Evolutionary conservation across 139 green algal genomes (phyloP), one percentile per base, ranked within the genome.

Genomic region (Volvox africanus): DNA sequence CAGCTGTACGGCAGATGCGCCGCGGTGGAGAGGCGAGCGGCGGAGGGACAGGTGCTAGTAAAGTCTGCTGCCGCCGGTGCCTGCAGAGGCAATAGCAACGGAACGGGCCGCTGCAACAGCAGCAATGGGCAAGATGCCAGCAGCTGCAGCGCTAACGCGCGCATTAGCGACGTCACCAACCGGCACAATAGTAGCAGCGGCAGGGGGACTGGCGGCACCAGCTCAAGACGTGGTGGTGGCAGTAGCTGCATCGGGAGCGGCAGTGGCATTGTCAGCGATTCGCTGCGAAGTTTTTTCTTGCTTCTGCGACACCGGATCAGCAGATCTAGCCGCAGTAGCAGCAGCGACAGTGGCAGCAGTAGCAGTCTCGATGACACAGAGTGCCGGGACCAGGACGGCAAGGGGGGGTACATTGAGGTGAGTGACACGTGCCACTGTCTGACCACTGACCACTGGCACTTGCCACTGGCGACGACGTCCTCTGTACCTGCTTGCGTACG

Each of bases 1-100:
- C 94, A 96, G 90, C 88, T 97, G 69, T 94, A 95, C 55, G 95
- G 94, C 81, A 78, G 82, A 30, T 71, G 81, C 89, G 89, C 33
- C 80, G 76, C 81, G 61, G 68, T 67, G 21, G 1, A 55, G 28
- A 21, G 55, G 3, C 69, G 85, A 0, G 85, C 44, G 20, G 44
- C 62, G 37, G 69, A 82, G 37, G 85, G 67, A 32, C 78, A 50
- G 55, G 80, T 86, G 80, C 50, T 86, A n/a, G 80, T 71, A 12
- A 71, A 86, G 50, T 17, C 78, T 6, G 36, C 22, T 14, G 78
- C 3, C 78, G 78, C 21, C 24, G 78, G 20, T 35, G 20, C 5
- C 78, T 18, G 76, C 32, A 20, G 33, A 30, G 16, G 33, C 76
- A 62, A 1, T 61, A 61, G 30, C 32, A 21, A n/a, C 14, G 26